A percentile compares a stretch with the other conserved stretches of the same genome.
phyloP scores from a whole-genome alignment of 169 alveolate genomes.

The Cryptosporidium parvum region DNA sequence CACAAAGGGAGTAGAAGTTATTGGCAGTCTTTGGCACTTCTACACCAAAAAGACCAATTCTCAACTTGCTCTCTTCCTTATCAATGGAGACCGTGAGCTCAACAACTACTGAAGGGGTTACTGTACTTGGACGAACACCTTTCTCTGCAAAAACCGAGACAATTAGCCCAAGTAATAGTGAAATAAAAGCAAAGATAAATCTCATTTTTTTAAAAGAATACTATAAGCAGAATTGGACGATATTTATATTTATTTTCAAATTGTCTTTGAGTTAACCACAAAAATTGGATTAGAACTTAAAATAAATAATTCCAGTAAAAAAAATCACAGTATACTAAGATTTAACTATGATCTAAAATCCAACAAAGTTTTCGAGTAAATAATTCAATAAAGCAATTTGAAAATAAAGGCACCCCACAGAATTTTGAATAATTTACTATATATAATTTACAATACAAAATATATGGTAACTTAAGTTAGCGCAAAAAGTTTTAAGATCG shows the following conservation, averaged over 20 bases:
- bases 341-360: neutral
- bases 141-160: slow-evolving; percentile 29
- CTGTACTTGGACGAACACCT: slow-evolving; percentile 25
- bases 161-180: neutral
- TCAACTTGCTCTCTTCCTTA: slow-evolving; percentile 11
- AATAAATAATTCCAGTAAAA: neutral
- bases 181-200: neutral
- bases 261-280: neutral
- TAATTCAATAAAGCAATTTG: neutral
- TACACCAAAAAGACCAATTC: slow-evolving; percentile 45
- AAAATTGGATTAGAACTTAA: neutral
- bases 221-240: neutral
- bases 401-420: neutral
- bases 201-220: neutral
- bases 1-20: slow-evolving; percentile 57
- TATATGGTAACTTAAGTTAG: neutral
- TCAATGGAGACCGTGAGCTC: slow-evolving; percentile 46
- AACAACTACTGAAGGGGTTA: slow-evolving; percentile 40
- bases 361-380: neutral
- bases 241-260: too few species aligned
- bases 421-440: neutral
- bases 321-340: neutral
- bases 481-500: neutral
- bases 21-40: slow-evolving; percentile 40
- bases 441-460: neutral